Base-by-base conservation (phyloP, 1,284 basidiomycete genomes). In the Gastroboletus turbinatus region DNA sequence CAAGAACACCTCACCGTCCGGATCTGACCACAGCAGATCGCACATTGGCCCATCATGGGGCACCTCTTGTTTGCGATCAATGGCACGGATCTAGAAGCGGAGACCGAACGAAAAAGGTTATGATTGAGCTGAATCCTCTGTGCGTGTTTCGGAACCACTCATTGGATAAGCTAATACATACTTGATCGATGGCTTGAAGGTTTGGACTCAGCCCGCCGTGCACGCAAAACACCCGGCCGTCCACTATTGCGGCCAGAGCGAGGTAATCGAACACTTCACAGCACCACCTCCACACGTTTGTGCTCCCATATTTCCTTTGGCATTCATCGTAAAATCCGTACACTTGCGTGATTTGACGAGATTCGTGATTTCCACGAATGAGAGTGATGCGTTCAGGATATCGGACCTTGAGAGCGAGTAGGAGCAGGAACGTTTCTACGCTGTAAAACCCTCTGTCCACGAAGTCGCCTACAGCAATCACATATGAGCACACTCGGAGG, bases 11-110 rank as follows among this genome's bases (percentile, higher is more conserved):
- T 56, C 58, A 94, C 93, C 94, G 71, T 99, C 96, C 36, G 96
- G 97, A 79, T 99, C 96, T 54, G 95, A 98, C 96, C 96, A 99
- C 21, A 99, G 80, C 7, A 99, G 77, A 75, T 99, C 97, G 70
- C 96, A 99, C 96, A 99, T 98, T 9, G 95, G 88, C 10, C 97
- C 96, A 70, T 99, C 96, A 72, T 99, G 97, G n/a, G 96, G 96
- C 13, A 99, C 97, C 72, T 99, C 96, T 75, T 98, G 95, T 74
- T 97, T 96, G 33, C 96, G 78, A 77, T 98, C 96, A 63, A 99
- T 96, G 40, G 87, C 83, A 45, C 96, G 89, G 68, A 99, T 98
- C 94, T 98, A 73, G 44, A 65, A 44, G 30, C 55, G 63, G 56
- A 53, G 52, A 53, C 42, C 53, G 25, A 58, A 62, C 53, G 40